These are phyloP conservation scores for Megacollybia platyphylla DNA, from an alignment of 1,284 basidiomycete genomes.

Conservation along the genomic window DNA sequence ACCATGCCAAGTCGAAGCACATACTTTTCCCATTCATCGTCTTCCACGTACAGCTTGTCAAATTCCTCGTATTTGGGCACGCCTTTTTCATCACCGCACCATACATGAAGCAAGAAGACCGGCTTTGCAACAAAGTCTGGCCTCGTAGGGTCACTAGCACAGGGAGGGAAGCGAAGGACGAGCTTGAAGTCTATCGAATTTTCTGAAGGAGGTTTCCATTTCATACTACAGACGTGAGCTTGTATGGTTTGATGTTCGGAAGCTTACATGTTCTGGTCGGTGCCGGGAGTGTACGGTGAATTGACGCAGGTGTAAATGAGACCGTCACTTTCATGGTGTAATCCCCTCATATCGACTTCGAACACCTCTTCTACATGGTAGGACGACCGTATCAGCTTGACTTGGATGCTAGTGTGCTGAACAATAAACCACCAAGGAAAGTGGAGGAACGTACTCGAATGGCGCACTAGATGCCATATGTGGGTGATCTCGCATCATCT, in stretches of 20 bases:
- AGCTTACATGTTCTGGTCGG: conserved; percentile 82
- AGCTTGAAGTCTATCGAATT: conserved; percentile 98
- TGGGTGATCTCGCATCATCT: conserved; percentile 59
- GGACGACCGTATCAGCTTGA: conserved; percentile 84
- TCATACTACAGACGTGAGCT: conserved; percentile 46
- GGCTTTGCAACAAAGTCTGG: conserved; percentile 84
- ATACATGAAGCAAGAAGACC: conserved; percentile 73
- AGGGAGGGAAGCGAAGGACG: conserved; percentile 81
- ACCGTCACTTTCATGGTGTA: conserved; percentile 92
- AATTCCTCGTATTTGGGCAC: conserved; percentile 67
- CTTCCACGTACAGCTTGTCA: conserved; percentile 78
- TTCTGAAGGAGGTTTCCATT: conserved; percentile 98
- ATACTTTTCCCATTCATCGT: conserved; percentile 88
- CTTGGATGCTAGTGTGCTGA: conserved; percentile 32
- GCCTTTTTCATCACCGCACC: conserved; percentile 55
- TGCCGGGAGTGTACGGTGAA: conserved; percentile 79
- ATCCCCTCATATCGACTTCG: conserved; percentile 69
- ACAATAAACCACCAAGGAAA: conserved; percentile 5
- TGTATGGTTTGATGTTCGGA: neutral
- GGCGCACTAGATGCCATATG: conserved; percentile 55
- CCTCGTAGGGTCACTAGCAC: conserved; percentile 31
- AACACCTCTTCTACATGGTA: conserved; percentile 86
- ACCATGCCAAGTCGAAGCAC: neutral
- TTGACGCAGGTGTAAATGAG: conserved; percentile 93
- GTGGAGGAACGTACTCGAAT: conserved; percentile 60